These are phyloP conservation scores for Nicotiana noctiflora DNA, from an alignment of 257 asterid genomes.

Conservation along the genomic window DNA sequence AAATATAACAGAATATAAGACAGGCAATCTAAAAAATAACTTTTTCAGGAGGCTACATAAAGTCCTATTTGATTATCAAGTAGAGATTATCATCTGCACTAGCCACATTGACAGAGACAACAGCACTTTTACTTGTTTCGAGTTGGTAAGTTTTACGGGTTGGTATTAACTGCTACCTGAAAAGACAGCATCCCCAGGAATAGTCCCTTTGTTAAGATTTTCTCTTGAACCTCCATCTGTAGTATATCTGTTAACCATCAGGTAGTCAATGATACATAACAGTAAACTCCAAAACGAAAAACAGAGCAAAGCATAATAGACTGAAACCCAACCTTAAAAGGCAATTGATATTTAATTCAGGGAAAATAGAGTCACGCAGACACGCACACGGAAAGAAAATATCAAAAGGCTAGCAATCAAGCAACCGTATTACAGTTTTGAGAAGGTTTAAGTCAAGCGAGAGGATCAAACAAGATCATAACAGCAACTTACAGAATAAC, in stretches of 20 bases:
- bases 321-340: background rate
- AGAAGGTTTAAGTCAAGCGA: background rate
- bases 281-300: background rate
- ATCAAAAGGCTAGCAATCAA: background rate
- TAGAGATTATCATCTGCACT: background rate
- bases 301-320: background rate
- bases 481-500: slow-evolving; percentile 52
- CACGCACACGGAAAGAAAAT: background rate
- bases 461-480: background rate
- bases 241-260: slow-evolving; percentile 62
- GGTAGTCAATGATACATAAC: slow-evolving; percentile 7
- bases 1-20: background rate
- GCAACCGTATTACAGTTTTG: background rate
- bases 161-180: slow-evolving; percentile 43
- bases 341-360: background rate
- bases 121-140: background rate
- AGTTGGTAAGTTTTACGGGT: background rate
- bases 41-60: background rate
- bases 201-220: slow-evolving; percentile 78
- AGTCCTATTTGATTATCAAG: background rate
- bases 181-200: slow-evolving; percentile 71
- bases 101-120: background rate
- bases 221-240: slow-evolving; percentile 91
- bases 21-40: background rate
- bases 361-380: background rate